Evolutionary conservation across 1,139 yeast genomes (phyloP), one percentile per base, ranked within the genome.

Genomic region (Blastobotrys capitulatus): DNA sequence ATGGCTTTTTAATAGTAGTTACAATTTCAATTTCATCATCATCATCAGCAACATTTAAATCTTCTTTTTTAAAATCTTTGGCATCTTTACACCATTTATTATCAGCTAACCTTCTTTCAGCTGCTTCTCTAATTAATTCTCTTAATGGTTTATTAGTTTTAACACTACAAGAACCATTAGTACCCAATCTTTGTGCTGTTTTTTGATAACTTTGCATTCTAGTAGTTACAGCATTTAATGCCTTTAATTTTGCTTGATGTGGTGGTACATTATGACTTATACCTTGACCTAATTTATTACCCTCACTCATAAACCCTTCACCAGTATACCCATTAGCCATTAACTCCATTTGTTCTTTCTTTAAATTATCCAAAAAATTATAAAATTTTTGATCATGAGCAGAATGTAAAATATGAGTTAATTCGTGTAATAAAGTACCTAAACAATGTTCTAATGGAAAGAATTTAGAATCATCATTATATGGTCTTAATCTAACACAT

Each of bases 401-500:
- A 0, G 96, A 96, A 60, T 72, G 72, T 27, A 75, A 62, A 64
- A 88, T 90, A 62, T 92, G 98, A 1, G 89, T 79, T 42, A 92
- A 71, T 64, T 92, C 98, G 65, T 92, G 98, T 10, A 92, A 71
- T 79, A 89, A 78, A 0, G 96, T 88, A 0, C 90, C 96, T 15
- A 90, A 63, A 2, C 89, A 68, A 48, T 81, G 83, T 13, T 82
- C 79, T 65, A 84, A 70, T 0, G 90, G 83, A 25, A 81, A 67
- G 62, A 90, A 89, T 66, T 68, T 69, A 29, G 70, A 60, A 36
- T 77, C 78, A 60, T 84, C 78, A 22, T 72, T 66, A 19, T 80
- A 78, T 40, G 77, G 77, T 50, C 97, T 70, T 43, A 92, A 70
- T 50, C 97, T 67, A 10, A 92, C 61, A 65, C 85, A 75, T 19